Conservation (phyloP, 2,329 filamentous ascomycete species). For the Incumbomyces delicatus region DNA sequence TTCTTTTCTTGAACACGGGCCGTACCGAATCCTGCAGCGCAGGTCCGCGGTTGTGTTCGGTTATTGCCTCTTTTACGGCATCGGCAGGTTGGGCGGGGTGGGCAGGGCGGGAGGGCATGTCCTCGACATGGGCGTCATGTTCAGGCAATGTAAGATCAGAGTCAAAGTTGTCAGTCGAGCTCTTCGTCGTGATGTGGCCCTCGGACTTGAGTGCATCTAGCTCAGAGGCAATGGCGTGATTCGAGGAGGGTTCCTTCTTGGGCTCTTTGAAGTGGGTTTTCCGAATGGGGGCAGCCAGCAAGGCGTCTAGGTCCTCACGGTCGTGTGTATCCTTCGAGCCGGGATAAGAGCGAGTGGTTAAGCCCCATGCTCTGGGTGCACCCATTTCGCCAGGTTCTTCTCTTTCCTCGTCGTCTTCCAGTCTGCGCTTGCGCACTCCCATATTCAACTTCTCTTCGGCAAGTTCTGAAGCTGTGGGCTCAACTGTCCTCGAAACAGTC, state of each 20-base stretch:
- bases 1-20: slow-evolving; percentile 41
- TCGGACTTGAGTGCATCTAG: too few relatives aligned
- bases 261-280: slow-evolving; percentile 21
- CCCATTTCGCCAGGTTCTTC: slow-evolving; percentile 26
- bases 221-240: not conserved
- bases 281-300: slow-evolving; percentile 33
- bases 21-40: slow-evolving; percentile 19
- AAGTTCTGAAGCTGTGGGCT: slow-evolving; percentile 12
- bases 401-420: slow-evolving; percentile 33
- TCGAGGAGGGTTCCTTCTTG: not conserved
- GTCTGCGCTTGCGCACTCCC: slow-evolving; percentile 38
- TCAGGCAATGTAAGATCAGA: too few relatives aligned
- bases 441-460: slow-evolving; percentile 33
- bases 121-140: too few relatives aligned
- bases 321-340: slow-evolving; percentile 25
- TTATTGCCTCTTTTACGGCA: not conserved
- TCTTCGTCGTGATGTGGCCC: too few relatives aligned
- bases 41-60: slow-evolving; percentile 10
- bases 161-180: too few relatives aligned
- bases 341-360: slow-evolving; percentile 32
- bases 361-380: slow-evolving; percentile 36
- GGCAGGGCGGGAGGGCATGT: too few relatives aligned
- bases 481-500: slow-evolving; percentile 45
- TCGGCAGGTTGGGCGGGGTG: too few relatives aligned
- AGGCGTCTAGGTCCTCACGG: slow-evolving; percentile 30